Conservation (phyloP, 2,329 filamentous ascomycete genomes). For the Blumeriella jaapii region DNA sequence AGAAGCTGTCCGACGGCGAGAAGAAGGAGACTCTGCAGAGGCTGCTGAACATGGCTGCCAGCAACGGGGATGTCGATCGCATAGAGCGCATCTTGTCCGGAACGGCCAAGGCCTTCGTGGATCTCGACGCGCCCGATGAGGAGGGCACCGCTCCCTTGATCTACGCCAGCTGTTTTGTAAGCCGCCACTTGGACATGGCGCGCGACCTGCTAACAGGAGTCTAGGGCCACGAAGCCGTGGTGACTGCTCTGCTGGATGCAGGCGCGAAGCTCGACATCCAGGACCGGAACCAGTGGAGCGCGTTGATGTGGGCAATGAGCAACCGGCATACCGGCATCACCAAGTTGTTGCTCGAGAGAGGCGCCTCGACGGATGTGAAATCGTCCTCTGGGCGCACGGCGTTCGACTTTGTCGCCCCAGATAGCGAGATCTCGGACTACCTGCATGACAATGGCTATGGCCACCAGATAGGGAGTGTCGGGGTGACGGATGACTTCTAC, state of each 20-base stretch:
- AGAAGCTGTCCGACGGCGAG: slow-evolving; percentile 61
- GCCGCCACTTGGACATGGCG: slow-evolving; percentile 21
- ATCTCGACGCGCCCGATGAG: slow-evolving; percentile 80
- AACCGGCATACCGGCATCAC: slow-evolving; percentile 95
- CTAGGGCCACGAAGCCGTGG: slow-evolving; percentile 80
- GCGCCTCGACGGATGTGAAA: slow-evolving; percentile 90
- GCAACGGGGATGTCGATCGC: slow-evolving; percentile 82
- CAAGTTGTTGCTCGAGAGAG: slow-evolving; percentile 82
- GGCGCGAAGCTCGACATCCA: slow-evolving; percentile 86
- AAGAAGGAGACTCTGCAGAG: slow-evolving; percentile 78
- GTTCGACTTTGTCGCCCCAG: slow-evolving; percentile 88
- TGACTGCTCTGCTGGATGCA: slow-evolving; percentile 70
- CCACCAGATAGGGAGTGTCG: slow-evolving; percentile 58
- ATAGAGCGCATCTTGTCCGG: slow-evolving; percentile 67
- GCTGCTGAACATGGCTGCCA: slow-evolving; percentile 85
- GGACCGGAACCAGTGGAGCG: slow-evolving; percentile 94
- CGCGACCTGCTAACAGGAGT: slow-evolving; percentile 10
- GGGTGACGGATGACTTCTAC: slow-evolving; percentile 84
- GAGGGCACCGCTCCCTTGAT: slow-evolving; percentile 95
- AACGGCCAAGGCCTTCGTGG: slow-evolving; percentile 61
- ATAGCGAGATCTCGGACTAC: slow-evolving; percentile 94
- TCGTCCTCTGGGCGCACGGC: slow-evolving; percentile 89
- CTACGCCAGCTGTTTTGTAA: slow-evolving; percentile 93
- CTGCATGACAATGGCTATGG: slow-evolving; percentile 86
- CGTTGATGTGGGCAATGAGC: slow-evolving; percentile 99